Base-by-base conservation (phyloP, 2,329 filamentous ascomycete species). In the Helminthosporium solani region DNA sequence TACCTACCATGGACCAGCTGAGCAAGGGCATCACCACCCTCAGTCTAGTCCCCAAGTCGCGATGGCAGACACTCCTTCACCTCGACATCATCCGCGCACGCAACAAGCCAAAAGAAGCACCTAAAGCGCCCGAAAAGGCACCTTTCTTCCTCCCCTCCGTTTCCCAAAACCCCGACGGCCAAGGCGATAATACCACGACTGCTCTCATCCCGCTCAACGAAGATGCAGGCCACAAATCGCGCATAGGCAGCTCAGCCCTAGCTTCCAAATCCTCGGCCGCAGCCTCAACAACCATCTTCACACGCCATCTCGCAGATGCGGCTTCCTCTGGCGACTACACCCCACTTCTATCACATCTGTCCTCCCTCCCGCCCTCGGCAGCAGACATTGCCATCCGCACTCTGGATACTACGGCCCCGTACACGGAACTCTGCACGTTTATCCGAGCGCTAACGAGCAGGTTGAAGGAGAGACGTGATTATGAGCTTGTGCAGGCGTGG, bases 401-500 rank as follows among this genome's bases (percentile, higher is more conserved):
- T 0, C 77, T 97, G 50, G 78, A 72, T 37, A 62, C 67, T 0
- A 61, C 58, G 64, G 76, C 56, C 62, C 78, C 49, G 71, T 82
- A 51, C 83, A 86, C 63, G 47, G 94, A 97, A 70, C 74, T 95
- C 15, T 75, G 85, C 1, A 78, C 84, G 42, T 99, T 99, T 64
- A 84, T 97, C 41, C 71, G 75, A n/a, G 90, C 90, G 1, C 72
- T 99, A 45, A 95, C 88, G 0, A 78, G 75, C 43, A 79, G 87
- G 11, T 74, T 97, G 42, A 72, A 75, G 34, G 76, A 82, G 40
- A 83, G 85, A 53, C 82, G 81, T 38, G 94, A 97, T 69, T 99
- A 95, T 70, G 94, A 99, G 72, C 78, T 99, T 31, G 87, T 90
- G 14, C 91, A 97, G 70, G 90, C 90, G 0, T 99, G 94, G 92